Base-by-base conservation (phyloP, 106 monocot species). In the Dendrobium nobile region DNA sequence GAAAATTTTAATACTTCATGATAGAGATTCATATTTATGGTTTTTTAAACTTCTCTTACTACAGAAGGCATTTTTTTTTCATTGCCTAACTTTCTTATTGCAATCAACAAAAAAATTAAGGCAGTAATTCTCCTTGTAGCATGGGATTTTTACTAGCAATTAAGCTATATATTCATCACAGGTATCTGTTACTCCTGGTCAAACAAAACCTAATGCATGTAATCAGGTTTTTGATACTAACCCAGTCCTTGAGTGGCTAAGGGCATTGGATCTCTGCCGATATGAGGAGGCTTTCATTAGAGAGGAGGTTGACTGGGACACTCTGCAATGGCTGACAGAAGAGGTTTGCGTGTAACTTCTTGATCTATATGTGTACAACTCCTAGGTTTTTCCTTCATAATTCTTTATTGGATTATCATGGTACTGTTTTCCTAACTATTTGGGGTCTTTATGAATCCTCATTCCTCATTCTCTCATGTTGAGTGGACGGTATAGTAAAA, bases 231-330 rank as follows among this genome's bases (percentile, higher is more conserved):
- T 75, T 55, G 88, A 80, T 84, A 77, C 67, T 44, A 82, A 83
- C 28, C 87, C 80, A 56, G 91, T 95, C 82, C 27, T 87, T 48
- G 89, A 91, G 77, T 98, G 89, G 88, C 78, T 98, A 67, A 78
- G 77, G 42, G 64, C 79, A 47, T 79, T 98, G 75, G 95, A 88
- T 67, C 80, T 98, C 41, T 92, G 89, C 33, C 92, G 73, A 85
- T 98, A 98, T 64, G 91, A 94, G 85, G 92, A 89, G 33, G 78
- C 74, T 84, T 98, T 97, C 73, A 54, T 89, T 24, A 94, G 45
- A 67, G 94, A 97, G 80, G 97, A 97, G 79, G 84, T 97, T 84
- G 94, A 97, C 42, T 92, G 94, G 97, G 91, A 97, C 17, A 84
- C 94, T 18, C 78, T 97, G 41, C 86, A 92, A 75, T 92, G 86